Evolutionary conservation across 208 protist genomes (phyloP).

Genomic region (Porcisia hertigi): DNA sequence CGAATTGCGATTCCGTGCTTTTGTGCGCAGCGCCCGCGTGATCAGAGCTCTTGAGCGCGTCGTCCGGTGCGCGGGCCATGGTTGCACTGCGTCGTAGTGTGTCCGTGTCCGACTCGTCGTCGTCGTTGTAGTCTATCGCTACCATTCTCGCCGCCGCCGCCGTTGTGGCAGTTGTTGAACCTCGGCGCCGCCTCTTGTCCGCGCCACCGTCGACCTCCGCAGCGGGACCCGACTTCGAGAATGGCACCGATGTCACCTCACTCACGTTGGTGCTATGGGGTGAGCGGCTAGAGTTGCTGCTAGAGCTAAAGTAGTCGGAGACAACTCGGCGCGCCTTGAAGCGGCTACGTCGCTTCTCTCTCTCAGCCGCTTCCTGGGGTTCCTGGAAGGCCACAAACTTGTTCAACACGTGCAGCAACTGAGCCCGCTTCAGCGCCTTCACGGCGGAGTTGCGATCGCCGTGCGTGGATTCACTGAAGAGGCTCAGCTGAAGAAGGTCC

Average conservation of each 20-base stretch:
- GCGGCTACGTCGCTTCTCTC: conserved; percentile 16
- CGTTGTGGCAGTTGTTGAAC: not conserved
- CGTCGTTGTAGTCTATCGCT: not conserved
- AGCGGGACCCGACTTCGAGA: not conserved
- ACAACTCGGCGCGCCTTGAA: conserved; percentile 9
- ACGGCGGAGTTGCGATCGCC: conserved; percentile 72
- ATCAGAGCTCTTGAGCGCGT: not conserved
- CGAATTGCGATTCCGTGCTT: not conserved
- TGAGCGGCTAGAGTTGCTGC: conserved; percentile 6
- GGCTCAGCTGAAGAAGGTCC: conserved; percentile 73
- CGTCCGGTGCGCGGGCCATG: not conserved
- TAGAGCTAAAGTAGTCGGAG: conserved; percentile 27
- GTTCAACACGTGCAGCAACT: conserved; percentile 86
- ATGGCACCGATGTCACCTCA: not conserved
- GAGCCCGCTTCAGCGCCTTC: conserved; percentile 70
- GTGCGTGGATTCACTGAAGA: conserved; percentile 75
- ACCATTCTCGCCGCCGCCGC: not conserved
- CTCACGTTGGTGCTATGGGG: conserved; percentile 1
- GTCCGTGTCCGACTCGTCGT: conserved; percentile 7
- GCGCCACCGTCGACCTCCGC: not conserved
- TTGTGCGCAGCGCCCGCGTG: not conserved
- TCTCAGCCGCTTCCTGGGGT: conserved; percentile 35
- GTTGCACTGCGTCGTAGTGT: conserved; percentile 23
- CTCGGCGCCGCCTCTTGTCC: not conserved
- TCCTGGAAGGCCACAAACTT: conserved; percentile 88